Evolutionary conservation across 1,284 basidiomycete species (phyloP).

Genomic region (Cutaneotrichosporon sp.): DNA sequence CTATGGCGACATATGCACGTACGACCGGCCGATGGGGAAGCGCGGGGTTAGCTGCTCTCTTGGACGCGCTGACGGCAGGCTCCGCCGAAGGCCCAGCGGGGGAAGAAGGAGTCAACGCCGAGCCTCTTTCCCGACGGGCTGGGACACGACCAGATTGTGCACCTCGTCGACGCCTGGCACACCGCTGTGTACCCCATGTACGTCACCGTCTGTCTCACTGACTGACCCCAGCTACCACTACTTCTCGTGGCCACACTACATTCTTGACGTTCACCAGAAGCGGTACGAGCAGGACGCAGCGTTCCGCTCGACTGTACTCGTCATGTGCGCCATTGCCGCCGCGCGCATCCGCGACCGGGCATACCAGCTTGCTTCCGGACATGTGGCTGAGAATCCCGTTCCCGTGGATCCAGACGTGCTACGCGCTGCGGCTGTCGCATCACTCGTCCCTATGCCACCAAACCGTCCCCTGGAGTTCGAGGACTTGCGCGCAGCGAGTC

Average conservation of each 20-base stretch:
- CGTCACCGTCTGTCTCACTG: conserved; percentile 1
- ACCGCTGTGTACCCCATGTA: conserved; percentile 24
- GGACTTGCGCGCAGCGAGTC: conserved; percentile 19
- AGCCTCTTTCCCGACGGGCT: background rate
- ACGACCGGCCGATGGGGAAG: conserved; percentile 20
- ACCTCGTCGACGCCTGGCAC: conserved; percentile 14
- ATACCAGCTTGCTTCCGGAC: background rate
- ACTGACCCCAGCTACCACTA: conserved; percentile 19
- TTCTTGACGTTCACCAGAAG: conserved; percentile 10
- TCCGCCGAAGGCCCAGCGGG: conserved; percentile 1
- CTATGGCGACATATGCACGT: conserved; percentile 23
- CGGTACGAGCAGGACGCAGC: conserved; percentile 15
- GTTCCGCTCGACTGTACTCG: conserved; percentile 16
- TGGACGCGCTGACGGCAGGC: background rate
- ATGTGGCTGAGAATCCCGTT: background rate
- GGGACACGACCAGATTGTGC: background rate
- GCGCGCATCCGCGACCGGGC: conserved; percentile 23
- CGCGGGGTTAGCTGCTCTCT: conserved; percentile 16
- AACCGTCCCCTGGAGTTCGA: conserved; percentile 15
- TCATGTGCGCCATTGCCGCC: conserved; percentile 19
- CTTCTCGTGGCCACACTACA: conserved; percentile 22
- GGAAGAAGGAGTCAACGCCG: background rate
- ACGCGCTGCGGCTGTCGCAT: conserved; percentile 3
- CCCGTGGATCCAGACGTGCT: conserved; percentile 11
- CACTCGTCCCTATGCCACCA: background rate